phyloP scores from a whole-genome alignment of 495 filamentous ascomycete genomes.

The Xylaria flabelliformis region DNA sequence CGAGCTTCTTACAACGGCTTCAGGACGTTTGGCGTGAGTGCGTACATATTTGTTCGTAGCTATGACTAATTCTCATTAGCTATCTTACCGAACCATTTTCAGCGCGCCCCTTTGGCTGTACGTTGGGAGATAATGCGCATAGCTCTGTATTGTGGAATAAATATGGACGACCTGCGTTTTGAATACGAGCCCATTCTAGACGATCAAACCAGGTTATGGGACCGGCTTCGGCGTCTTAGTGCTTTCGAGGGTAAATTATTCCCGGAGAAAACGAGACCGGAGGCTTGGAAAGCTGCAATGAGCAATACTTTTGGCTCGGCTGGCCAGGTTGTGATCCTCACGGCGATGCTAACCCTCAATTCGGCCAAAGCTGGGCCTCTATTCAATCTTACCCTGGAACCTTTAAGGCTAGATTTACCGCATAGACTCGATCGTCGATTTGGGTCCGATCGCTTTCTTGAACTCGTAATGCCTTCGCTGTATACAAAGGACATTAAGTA shows the following conservation, averaged over 20 bases:
- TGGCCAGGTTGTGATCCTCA: constrained; percentile 45
- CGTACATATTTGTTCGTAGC: not conserved
- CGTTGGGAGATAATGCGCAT: constrained; percentile 55
- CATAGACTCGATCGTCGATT: constrained; percentile 55
- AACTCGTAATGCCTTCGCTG: constrained; percentile 48
- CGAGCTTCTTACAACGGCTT: constrained; percentile 31
- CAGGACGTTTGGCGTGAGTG: constrained; percentile 41
- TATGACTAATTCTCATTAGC: constrained; percentile 39
- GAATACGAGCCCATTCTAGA: constrained; percentile 48
- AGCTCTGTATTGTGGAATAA: constrained; percentile 49
- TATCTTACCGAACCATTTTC: constrained; percentile 44
- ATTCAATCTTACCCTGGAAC: constrained; percentile 47
- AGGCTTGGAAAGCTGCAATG: constrained; percentile 48
- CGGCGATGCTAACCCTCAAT: constrained; percentile 44
- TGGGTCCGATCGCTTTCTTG: constrained; percentile 54
- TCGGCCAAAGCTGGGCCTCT: constrained; percentile 40
- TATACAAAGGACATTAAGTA: constrained; percentile 34
- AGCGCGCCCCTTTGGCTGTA: constrained; percentile 48
- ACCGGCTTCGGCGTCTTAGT: constrained; percentile 39
- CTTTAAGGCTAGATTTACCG: constrained; percentile 48
- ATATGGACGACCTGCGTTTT: constrained; percentile 39
- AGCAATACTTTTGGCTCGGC: constrained; percentile 40
- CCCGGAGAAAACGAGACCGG: constrained; percentile 45
- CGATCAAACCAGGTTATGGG: constrained; percentile 43
- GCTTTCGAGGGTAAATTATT: constrained; percentile 48